Evolutionary conservation across 345 rosid genomes (phyloP).

Genomic region (Turnera subulata): DNA sequence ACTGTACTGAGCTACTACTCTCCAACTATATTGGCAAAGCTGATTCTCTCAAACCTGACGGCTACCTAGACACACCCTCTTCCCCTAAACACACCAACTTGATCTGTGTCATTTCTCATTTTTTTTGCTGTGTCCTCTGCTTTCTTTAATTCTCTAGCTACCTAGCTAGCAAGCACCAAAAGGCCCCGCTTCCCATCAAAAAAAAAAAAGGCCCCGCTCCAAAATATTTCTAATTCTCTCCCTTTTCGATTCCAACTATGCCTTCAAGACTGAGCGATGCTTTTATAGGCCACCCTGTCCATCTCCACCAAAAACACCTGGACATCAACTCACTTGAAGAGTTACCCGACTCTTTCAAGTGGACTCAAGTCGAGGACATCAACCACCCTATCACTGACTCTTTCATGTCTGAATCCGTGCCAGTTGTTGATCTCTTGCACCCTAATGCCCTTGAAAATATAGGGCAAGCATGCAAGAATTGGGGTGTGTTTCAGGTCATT

Average conservation of each 20-base stretch:
- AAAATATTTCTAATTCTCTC: neutral
- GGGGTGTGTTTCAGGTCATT: slow-evolving; percentile 75
- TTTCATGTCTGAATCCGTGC: slow-evolving; percentile 34
- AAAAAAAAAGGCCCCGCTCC: no score
- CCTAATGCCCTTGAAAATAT: slow-evolving; percentile 42
- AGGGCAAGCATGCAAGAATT: slow-evolving; percentile 68
- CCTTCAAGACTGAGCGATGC: slow-evolving; percentile 56
- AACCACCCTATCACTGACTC: slow-evolving; percentile 16
- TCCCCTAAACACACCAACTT: no score
- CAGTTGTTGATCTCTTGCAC: slow-evolving; percentile 62
- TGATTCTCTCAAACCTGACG: no score
- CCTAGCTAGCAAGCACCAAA: no score
- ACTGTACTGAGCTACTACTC: no score
- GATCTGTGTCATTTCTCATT: no score
- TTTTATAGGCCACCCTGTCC: slow-evolving; percentile 49
- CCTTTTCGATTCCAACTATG: slow-evolving; percentile 29
- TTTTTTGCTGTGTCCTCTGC: no score
- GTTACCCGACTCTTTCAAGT: slow-evolving; percentile 72
- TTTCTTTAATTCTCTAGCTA: no score
- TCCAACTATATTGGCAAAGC: no score
- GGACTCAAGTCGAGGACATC: slow-evolving; percentile 48
- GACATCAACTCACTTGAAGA: slow-evolving; percentile 59
- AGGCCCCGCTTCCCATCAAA: no score
- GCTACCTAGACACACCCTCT: no score
- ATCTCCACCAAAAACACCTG: slow-evolving; percentile 39